phyloP scores from a whole-genome alignment of 371 early-diverging fungal genomes.

The Umbelopsis sp. region DNA sequence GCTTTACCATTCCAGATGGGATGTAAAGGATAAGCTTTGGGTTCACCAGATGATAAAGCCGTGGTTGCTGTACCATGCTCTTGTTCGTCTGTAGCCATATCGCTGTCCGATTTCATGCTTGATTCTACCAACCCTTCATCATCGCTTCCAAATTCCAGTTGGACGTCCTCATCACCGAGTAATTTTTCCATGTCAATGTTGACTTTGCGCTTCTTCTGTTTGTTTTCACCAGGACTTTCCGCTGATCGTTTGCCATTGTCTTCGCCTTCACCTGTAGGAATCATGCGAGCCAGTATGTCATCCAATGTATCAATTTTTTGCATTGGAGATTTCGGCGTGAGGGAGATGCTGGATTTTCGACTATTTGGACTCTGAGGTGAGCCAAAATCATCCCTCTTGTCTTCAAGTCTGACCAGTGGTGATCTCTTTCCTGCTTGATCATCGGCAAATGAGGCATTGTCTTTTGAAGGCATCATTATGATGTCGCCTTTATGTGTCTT shows the following conservation, averaged over 20 bases:
- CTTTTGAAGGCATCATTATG: conserved; percentile 42
- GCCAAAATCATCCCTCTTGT: conserved; percentile 20
- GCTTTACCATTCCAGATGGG: conserved; percentile 69
- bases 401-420: conserved; percentile 8
- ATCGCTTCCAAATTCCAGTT: conserved; percentile 31
- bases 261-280: conserved; percentile 25
- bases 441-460: conserved; percentile 22
- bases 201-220: conserved; percentile 37
- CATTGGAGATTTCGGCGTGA: conserved; percentile 21
- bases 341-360: conserved; percentile 27
- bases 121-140: conserved; percentile 30
- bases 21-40: conserved; percentile 23
- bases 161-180: conserved; percentile 37
- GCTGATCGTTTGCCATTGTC: conserved; percentile 32
- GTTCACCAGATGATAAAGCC: background rate
- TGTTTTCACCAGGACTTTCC: conserved; percentile 21
- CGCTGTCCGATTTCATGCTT: conserved; percentile 20
- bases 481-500: conserved; percentile 81
- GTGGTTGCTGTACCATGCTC: conserved; percentile 14
- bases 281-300: conserved; percentile 41
- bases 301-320: conserved; percentile 31
- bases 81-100: conserved; percentile 8
- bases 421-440: conserved; percentile 15
- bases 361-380: conserved; percentile 24
- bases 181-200: conserved; percentile 37